A percentile compares a stretch with the other conserved stretches of the same genome.
Evolutionary conservation across 441 rosid genomes (phyloP).

Genomic region (Pelargonium fulgidum): DNA sequence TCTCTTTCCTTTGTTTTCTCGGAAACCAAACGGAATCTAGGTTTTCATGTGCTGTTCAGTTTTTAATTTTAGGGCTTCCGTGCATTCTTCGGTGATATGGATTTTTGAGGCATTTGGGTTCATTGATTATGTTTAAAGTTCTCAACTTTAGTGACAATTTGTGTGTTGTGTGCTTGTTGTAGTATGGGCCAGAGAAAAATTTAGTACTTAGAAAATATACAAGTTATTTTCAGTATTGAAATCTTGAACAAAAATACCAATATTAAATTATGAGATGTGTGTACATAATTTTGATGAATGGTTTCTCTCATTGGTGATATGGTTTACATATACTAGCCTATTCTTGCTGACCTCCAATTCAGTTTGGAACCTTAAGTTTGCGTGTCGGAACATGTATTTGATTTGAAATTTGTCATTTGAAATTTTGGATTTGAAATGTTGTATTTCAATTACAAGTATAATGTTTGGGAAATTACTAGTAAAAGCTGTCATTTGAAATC

Average conservation of each 20-base stretch:
- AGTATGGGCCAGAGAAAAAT: neutral
- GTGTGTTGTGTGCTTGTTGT: neutral
- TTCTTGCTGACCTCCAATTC: neutral
- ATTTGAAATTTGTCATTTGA: too few relatives aligned
- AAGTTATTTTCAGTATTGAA: neutral
- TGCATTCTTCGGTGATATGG: neutral
- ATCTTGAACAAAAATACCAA: neutral
- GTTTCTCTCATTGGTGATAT: neutral
- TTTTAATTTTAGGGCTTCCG: neutral
- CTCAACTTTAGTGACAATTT: neutral
- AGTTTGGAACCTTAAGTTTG: too few relatives aligned
- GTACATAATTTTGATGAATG: too few relatives aligned
- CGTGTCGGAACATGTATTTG: too few relatives aligned
- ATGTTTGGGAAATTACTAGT: too few relatives aligned
- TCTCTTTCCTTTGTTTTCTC: neutral
- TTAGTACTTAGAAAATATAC: neutral
- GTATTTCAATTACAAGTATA: too few relatives aligned
- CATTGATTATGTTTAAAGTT: neutral
- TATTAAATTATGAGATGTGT: neutral
- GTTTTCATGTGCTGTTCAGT: neutral
- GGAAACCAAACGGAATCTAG: neutral
- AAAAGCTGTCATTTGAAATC: too few relatives aligned
- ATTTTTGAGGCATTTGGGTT: slow-evolving; percentile 1
- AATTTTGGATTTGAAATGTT: too few relatives aligned
- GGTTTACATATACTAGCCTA: neutral